Evolutionary conservation across 2,329 filamentous ascomycete genomes (phyloP).

Genomic region (Rutstroemia sp.): DNA sequence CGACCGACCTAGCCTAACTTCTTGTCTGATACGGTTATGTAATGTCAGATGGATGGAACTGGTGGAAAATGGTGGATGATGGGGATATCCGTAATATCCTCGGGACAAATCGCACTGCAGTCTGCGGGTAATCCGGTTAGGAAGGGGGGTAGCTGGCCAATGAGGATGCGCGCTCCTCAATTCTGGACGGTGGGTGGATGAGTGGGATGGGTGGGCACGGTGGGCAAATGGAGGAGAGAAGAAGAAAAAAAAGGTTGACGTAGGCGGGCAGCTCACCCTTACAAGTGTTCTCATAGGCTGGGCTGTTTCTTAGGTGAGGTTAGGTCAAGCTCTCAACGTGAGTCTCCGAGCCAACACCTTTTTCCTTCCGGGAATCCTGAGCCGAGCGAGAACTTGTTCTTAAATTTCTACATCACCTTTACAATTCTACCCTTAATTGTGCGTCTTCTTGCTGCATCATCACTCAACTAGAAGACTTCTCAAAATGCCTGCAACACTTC

Average conservation of each 20-base stretch:
- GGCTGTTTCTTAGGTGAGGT: no score
- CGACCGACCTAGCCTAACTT: no score
- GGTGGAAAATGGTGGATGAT: background rate
- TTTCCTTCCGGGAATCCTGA: background rate
- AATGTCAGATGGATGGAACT: no score
- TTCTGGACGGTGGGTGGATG: background rate
- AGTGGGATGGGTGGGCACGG: background rate
- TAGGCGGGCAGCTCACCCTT: background rate
- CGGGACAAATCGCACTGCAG: slow-evolving; percentile 1
- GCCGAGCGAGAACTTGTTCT: background rate
- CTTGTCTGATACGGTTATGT: no score
- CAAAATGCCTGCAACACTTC: slow-evolving; percentile 77
- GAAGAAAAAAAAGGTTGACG: background rate
- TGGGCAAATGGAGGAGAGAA: background rate
- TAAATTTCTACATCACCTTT: slow-evolving; percentile 28
- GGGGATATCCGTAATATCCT: slow-evolving; percentile 7
- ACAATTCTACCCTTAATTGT: slow-evolving; percentile 22
- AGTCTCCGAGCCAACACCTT: background rate
- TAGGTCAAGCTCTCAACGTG: background rate
- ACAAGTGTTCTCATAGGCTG: background rate
- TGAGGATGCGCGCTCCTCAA: background rate
- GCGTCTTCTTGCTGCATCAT: slow-evolving; percentile 19
- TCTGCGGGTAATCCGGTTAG: background rate
- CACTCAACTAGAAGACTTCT: background rate
- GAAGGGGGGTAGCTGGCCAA: background rate